phyloP scores from a whole-genome alignment of 306 rosid genomes.

The Acacia melanoxylon region DNA sequence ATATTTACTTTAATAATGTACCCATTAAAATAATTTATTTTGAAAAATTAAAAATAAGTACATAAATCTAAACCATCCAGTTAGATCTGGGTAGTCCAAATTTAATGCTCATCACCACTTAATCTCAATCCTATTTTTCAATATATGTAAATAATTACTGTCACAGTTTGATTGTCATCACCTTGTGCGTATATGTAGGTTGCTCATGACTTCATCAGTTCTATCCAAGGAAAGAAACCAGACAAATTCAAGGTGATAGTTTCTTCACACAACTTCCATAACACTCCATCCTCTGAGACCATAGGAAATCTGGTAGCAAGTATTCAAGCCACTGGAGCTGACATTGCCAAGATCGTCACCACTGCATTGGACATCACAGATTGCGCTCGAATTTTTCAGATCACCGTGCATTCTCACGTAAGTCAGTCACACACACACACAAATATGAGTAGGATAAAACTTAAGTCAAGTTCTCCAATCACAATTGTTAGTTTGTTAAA shows the following conservation, averaged over 20 bases:
- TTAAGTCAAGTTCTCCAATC: too few species aligned
- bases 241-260: constrained; percentile 47
- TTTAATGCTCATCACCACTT: too few species aligned
- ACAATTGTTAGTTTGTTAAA: too few species aligned
- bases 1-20: too few species aligned
- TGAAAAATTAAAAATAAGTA: too few species aligned
- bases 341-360: constrained; percentile 48
- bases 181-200: constrained; percentile 27
- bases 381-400: constrained; percentile 45
- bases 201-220: constrained; percentile 43
- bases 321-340: constrained; percentile 49
- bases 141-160: not conserved
- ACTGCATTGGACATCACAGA: constrained; percentile 51
- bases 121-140: not conserved
- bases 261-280: constrained; percentile 47
- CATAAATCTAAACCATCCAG: too few species aligned
- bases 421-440: not conserved
- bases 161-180: not conserved
- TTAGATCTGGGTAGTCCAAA: too few species aligned
- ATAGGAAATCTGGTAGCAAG: constrained; percentile 46
- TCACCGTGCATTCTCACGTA: constrained; percentile 47
- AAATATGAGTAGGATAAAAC: not conserved
- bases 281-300: constrained; percentile 48
- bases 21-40: too few species aligned
- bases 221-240: constrained; percentile 39